Evolutionary conservation across 106 monocot genomes (phyloP).

Genomic region (Agapanthus africanus): DNA sequence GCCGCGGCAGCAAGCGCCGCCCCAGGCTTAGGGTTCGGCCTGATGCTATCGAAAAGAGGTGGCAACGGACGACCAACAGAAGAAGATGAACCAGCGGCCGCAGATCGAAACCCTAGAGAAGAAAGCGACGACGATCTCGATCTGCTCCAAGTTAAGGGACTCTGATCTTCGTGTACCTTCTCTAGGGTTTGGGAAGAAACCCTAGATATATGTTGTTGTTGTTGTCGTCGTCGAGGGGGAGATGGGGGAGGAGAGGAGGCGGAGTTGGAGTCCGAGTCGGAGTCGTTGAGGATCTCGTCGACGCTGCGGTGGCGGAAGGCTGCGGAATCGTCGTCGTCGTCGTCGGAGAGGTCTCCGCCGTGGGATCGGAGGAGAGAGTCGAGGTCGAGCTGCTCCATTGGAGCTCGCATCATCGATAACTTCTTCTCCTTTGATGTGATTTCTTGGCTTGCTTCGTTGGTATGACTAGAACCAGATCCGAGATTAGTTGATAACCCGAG

Average conservation of each 20-base stretch:
- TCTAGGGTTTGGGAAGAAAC: constrained; percentile 19
- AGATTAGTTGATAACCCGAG: too few relatives aligned
- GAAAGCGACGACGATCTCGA: constrained; percentile 28
- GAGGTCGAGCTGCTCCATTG: constrained; percentile 49
- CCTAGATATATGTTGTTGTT: not conserved
- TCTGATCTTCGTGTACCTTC: constrained; percentile 2
- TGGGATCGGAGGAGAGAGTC: constrained; percentile 54
- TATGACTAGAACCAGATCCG: too few relatives aligned
- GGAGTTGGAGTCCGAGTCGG: constrained; percentile 29
- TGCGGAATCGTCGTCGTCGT: constrained; percentile 19
- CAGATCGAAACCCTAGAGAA: constrained; percentile 24
- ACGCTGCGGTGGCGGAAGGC: constrained; percentile 63
- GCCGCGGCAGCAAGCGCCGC: constrained; percentile 88
- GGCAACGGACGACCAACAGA: constrained; percentile 21
- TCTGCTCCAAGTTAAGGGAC: constrained; percentile 14
- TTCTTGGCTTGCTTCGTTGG: too few relatives aligned
- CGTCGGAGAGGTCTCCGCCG: constrained; percentile 24
- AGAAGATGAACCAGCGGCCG: constrained; percentile 3
- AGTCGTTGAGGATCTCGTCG: constrained; percentile 76
- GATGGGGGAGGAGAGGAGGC: constrained; percentile 7
- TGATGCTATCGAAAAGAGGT: constrained; percentile 51
- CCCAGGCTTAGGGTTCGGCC: constrained; percentile 64
- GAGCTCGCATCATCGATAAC: too few relatives aligned
- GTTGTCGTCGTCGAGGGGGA: constrained; percentile 3
- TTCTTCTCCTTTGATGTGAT: too few relatives aligned